Base-by-base conservation (phyloP, 169 alveolate genomes). In the Blepharisma undulans region DNA sequence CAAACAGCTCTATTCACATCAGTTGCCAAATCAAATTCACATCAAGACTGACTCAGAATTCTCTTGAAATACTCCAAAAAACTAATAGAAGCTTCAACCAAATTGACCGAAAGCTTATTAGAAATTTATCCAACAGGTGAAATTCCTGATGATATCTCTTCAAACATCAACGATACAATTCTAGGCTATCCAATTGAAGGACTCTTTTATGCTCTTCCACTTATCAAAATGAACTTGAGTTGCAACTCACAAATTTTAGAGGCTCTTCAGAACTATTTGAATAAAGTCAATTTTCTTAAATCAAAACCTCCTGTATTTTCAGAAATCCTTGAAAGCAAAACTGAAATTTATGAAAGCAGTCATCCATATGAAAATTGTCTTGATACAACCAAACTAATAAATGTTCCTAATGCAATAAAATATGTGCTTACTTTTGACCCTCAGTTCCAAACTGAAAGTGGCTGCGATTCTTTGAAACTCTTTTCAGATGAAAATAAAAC, bases 371-470 rank as follows among this genome's bases (percentile, higher is more conserved):
- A 30, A 2, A 87, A 88, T 48, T 32, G 34, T 61, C n/a, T 88
- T 8, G 19, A 76, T 18, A 18, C 25, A 14, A 71, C 10, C 12
- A 76, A 88, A 33, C 19, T 29, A 0, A 30, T 88, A 16, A 33
- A 22, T 10, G 85, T 74, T 19, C 85, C 87, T 12, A 25, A 59
- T 0, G 92, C 92, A 21, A 29, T 18, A 8, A 88, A 88, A 14
- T 74, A 88, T 27, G 25, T 61, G 22, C 59, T 88, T 30, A 7
- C 22, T 0, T 88, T 88, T 88, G 92, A 88, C 87, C 85, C 85
- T 22, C 74, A 88, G 33, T 88, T 87, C 77, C 72, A 88, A 48
- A 88, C 92, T 76, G 92, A 88, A 88, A 88, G 34, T 32, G 72
- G 76, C n/a, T 88, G 87, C 77, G 92, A 88, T 76, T 88, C 72